Percentiles rank a stretch among this genome's conserved stretches.
phyloP scores from a whole-genome alignment of 306 rosid species.

The Alnus rubra region DNA sequence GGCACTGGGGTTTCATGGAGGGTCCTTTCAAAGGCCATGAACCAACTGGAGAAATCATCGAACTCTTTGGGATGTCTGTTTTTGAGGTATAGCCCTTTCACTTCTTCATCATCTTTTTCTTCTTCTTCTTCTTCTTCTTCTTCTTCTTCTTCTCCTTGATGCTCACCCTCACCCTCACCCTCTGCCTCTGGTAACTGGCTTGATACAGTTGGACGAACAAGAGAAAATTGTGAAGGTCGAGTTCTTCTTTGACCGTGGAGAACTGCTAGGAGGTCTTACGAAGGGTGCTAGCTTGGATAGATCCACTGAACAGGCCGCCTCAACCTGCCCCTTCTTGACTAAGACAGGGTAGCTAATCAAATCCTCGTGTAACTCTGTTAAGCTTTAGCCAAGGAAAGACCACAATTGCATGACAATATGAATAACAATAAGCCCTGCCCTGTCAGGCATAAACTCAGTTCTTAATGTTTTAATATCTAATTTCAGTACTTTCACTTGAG shows the following conservation, averaged over 20 bases:
- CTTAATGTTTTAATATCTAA: not conserved
- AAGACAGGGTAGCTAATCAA: conserved; percentile 39
- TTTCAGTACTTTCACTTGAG: not conserved
- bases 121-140: not conserved
- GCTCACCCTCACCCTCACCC: too few species aligned
- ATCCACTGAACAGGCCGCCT: conserved; percentile 31
- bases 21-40: conserved; percentile 73
- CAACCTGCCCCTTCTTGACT: conserved; percentile 51
- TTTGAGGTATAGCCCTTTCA: conserved; percentile 41
- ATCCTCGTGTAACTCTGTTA: not conserved
- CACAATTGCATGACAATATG: not conserved
- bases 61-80: conserved; percentile 50
- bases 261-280: conserved; percentile 65
- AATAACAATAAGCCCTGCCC: not conserved
- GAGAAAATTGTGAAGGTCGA: conserved; percentile 60
- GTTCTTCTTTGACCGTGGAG: conserved; percentile 63
- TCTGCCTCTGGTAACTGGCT: not conserved
- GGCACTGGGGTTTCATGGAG: conserved; percentile 82
- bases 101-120: not conserved
- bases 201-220: conserved; percentile 51
- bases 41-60: conserved; percentile 52
- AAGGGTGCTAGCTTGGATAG: conserved; percentile 38
- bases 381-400: not conserved
- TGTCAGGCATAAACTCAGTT: not conserved
- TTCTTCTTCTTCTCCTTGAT: not conserved